These are phyloP conservation scores for Eucalyptus tenuipes DNA, from an alignment of 345 rosid genomes.

Conservation along the genomic window DNA sequence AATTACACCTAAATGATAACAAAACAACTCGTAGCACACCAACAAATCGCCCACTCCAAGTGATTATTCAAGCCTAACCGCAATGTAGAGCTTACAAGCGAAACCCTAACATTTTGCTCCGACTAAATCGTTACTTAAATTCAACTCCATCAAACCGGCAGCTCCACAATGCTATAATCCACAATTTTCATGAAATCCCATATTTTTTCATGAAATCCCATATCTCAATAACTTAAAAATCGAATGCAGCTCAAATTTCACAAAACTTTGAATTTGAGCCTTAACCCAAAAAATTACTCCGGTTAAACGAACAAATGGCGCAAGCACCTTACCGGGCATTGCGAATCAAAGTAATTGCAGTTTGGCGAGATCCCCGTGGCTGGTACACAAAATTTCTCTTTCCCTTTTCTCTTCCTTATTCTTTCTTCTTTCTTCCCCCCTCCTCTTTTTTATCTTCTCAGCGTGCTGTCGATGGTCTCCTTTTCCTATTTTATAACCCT, in stretches of 20 bases:
- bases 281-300: not conserved
- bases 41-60: not conserved
- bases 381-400: not conserved
- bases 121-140: no score
- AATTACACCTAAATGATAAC: not conserved
- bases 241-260: no score
- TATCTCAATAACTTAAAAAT: no score
- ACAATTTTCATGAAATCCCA: no score
- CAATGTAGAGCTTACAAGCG: fast-evolving
- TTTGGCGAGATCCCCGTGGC: not conserved
- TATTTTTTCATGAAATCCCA: not conserved
- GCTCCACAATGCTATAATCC: not conserved
- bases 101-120: no score
- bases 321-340: fast-evolving
- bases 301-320: not conserved
- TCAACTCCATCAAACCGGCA: no score
- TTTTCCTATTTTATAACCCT: not conserved
- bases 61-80: not conserved
- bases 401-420: not conserved
- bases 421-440: no score
- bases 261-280: not conserved
- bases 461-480: not conserved
- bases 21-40: not conserved
- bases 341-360: not conserved
- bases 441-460: not conserved